Conservation (phyloP, 371 early-diverging fungal species). For the Globomyces sp. region DNA sequence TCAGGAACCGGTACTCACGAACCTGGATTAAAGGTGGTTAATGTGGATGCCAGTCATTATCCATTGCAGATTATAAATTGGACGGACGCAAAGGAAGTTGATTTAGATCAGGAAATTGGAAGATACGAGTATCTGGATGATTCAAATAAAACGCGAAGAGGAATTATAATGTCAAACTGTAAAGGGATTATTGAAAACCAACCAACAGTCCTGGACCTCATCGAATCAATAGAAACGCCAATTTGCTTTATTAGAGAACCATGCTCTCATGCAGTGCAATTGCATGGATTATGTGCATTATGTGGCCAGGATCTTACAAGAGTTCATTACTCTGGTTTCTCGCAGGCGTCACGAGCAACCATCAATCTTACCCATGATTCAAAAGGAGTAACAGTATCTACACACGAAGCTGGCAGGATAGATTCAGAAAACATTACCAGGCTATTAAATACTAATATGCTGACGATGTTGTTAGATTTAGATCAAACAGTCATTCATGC, state of each 20-base stretch:
- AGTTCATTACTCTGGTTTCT: constrained; percentile 32
- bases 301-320: constrained; percentile 70
- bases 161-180: neutral
- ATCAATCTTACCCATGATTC: constrained; percentile 81
- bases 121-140: too few species aligned
- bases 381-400: constrained; percentile 50
- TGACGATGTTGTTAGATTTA: constrained; percentile 96
- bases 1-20: too few species aligned
- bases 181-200: neutral
- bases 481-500: constrained; percentile 99
- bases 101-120: too few species aligned
- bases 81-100: too few species aligned
- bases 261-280: constrained; percentile 78
- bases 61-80: too few species aligned
- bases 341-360: constrained; percentile 46
- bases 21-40: too few species aligned
- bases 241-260: constrained; percentile 25
- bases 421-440: constrained; percentile 69
- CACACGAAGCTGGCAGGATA: constrained; percentile 75
- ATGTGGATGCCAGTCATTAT: too few species aligned
- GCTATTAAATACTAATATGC: constrained; percentile 65
- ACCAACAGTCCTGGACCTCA: neutral
- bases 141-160: too few species aligned
- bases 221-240: neutral
- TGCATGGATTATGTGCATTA: constrained; percentile 76